Percentiles rank a stretch among this genome's conserved stretches.
phyloP scores from a whole-genome alignment of 1,284 basidiomycete species.

The Amylostereum areolatum region DNA sequence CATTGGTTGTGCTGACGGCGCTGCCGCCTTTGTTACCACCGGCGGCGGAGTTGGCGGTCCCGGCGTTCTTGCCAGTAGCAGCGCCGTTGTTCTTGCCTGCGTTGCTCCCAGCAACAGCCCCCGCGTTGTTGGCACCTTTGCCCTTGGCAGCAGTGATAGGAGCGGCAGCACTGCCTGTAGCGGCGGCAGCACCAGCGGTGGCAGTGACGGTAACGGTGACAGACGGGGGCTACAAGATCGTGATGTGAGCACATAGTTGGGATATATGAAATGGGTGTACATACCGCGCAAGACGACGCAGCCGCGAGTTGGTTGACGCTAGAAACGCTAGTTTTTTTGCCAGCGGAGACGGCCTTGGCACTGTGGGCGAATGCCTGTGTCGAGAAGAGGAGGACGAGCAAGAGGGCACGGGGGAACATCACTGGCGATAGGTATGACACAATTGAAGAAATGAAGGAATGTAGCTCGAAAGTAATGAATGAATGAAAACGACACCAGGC shows the following conservation, averaged over 20 bases:
- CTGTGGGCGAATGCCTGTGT: not conserved
- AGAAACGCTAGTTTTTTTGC: not conserved
- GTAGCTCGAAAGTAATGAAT: not conserved
- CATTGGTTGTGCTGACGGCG: not conserved
- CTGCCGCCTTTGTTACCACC: not conserved
- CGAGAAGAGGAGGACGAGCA: not conserved
- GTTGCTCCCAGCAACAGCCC: not conserved
- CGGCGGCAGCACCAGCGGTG: not conserved
- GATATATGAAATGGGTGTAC: not conserved
- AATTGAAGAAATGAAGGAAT: not conserved
- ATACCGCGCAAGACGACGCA: not conserved
- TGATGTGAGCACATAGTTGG: not conserved
- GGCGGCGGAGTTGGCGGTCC: not conserved
- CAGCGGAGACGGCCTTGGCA: not conserved
- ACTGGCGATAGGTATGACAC: not conserved
- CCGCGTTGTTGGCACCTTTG: not conserved
- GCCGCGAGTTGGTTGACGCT: not conserved
- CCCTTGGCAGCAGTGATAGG: not conserved
- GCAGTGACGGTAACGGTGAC: not conserved
- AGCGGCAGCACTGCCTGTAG: not conserved
- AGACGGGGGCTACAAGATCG: not conserved
- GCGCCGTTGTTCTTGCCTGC: constrained; percentile 7
- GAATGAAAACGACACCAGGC: constrained; percentile 2
- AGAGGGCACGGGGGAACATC: not conserved
- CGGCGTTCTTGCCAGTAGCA: not conserved